These are phyloP conservation scores for Eucalyptus lansdowneana DNA, from an alignment of 345 rosid species.

Conservation along the genomic window DNA sequence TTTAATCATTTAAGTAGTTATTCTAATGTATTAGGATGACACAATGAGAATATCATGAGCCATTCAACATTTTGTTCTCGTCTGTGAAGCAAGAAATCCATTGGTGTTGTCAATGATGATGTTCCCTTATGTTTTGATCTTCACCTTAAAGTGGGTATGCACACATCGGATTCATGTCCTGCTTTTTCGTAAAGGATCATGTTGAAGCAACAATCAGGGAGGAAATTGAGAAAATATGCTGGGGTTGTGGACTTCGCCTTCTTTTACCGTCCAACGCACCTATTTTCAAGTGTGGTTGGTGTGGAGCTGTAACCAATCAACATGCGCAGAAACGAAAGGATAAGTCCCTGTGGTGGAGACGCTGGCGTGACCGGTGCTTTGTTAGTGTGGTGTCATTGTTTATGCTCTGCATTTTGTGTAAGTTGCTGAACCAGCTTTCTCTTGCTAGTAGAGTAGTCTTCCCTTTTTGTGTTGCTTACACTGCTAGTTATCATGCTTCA, in stretches of 20 bases:
- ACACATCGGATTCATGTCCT: neutral
- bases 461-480: neutral
- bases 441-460: neutral
- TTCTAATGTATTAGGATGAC: neutral
- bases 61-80: neutral
- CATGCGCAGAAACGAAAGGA: slow-evolving; percentile 28
- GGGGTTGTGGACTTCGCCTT: slow-evolving; percentile 93
- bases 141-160: neutral
- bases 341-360: slow-evolving; percentile 54
- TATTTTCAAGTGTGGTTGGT: slow-evolving; percentile 88
- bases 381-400: slow-evolving; percentile 42
- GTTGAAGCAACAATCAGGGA: slow-evolving; percentile 30
- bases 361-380: slow-evolving; percentile 77
- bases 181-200: slow-evolving; percentile 23
- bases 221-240: slow-evolving; percentile 55
- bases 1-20: neutral
- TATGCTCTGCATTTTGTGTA: slow-evolving; percentile 74
- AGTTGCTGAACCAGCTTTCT: slow-evolving; percentile 8
- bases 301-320: slow-evolving; percentile 83
- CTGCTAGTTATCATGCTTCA: neutral
- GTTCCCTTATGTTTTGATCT: neutral
- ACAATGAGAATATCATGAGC: neutral
- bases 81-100: neutral
- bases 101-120: neutral
- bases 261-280: slow-evolving; percentile 56